These are phyloP conservation scores for Porpolomopsis calyptriformis DNA, from an alignment of 768 basidiomycete species.

Conservation along the genomic window DNA sequence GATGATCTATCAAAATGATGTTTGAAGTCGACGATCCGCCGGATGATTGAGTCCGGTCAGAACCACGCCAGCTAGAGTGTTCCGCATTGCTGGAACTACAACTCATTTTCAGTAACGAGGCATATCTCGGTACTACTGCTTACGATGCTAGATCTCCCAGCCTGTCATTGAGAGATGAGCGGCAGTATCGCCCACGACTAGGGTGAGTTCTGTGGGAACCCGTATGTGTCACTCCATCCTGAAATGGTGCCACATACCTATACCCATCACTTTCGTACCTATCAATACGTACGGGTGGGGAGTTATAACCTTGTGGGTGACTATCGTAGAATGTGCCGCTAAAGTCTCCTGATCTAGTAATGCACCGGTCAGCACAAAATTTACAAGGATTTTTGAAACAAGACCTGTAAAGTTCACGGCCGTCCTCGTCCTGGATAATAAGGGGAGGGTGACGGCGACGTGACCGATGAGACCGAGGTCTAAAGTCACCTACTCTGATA, in stretches of 20 bases:
- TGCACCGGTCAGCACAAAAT: not conserved
- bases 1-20: constrained; percentile 24
- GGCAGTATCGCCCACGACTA: too few species aligned
- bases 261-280: not conserved
- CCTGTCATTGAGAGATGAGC: too few species aligned
- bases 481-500: constrained; percentile 50
- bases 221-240: too few species aligned
- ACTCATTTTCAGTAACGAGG: not conserved
- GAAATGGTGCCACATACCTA: not conserved
- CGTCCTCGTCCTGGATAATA: constrained; percentile 49
- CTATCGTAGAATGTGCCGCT: constrained; percentile 2
- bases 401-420: constrained; percentile 49
- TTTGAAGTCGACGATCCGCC: constrained; percentile 15
- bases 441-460: constrained; percentile 30
- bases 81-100: not conserved
- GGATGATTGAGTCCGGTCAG: constrained; percentile 16
- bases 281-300: not conserved
- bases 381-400: not conserved
- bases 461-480: constrained; percentile 12
- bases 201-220: too few species aligned
- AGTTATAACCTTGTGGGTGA: not conserved
- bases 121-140: not conserved
- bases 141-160: too few species aligned
- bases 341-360: constrained; percentile 13
- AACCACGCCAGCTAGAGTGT: not conserved